These are phyloP conservation scores for Ganoderma lingzhi DNA, from an alignment of 1,284 basidiomycete species.

Conservation along the genomic window DNA sequence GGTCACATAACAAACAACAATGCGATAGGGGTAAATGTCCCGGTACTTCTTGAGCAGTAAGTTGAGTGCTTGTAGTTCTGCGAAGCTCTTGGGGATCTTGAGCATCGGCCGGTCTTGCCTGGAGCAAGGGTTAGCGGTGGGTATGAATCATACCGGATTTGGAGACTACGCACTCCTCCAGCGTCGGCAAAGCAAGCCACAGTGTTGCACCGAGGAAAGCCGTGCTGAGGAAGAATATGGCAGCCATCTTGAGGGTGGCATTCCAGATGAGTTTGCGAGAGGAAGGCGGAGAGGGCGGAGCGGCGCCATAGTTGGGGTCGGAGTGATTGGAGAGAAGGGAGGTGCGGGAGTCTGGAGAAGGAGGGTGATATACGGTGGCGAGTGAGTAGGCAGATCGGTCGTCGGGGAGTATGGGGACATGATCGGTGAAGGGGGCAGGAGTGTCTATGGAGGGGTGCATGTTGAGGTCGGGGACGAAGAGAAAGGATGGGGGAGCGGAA, in stretches of 20 bases:
- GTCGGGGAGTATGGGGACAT: slow-evolving; percentile 29
- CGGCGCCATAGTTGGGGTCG: slow-evolving; percentile 58
- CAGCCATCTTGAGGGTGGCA: slow-evolving; percentile 84
- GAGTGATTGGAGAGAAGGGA: slow-evolving; percentile 48
- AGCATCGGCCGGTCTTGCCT: slow-evolving; percentile 80
- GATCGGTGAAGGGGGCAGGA: slow-evolving; percentile 31
- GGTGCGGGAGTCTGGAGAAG: slow-evolving; percentile 44
- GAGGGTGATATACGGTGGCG: slow-evolving; percentile 54
- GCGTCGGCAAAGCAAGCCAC: slow-evolving; percentile 80
- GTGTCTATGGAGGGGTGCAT: slow-evolving; percentile 19
- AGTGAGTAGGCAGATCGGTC: slow-evolving; percentile 74
- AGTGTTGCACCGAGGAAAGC: slow-evolving; percentile 76
- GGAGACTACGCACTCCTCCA: slow-evolving; percentile 71
- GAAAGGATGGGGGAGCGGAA: slow-evolving; percentile 13
- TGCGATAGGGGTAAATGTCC: slow-evolving; percentile 82
- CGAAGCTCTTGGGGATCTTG: slow-evolving; percentile 85
- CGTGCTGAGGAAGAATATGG: slow-evolving; percentile 78
- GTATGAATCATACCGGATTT: not conserved
- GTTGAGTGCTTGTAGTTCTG: slow-evolving; percentile 84
- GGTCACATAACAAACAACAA: slow-evolving; percentile 83
- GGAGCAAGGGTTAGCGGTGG: slow-evolving; percentile 20
- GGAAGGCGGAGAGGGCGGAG: slow-evolving; percentile 52
- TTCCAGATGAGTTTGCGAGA: slow-evolving; percentile 68
- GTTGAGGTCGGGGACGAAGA: slow-evolving; percentile 3
- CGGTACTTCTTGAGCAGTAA: slow-evolving; percentile 88